Evolutionary conservation across 441 rosid species (phyloP).

Genomic region (Corymbia calophylla): DNA sequence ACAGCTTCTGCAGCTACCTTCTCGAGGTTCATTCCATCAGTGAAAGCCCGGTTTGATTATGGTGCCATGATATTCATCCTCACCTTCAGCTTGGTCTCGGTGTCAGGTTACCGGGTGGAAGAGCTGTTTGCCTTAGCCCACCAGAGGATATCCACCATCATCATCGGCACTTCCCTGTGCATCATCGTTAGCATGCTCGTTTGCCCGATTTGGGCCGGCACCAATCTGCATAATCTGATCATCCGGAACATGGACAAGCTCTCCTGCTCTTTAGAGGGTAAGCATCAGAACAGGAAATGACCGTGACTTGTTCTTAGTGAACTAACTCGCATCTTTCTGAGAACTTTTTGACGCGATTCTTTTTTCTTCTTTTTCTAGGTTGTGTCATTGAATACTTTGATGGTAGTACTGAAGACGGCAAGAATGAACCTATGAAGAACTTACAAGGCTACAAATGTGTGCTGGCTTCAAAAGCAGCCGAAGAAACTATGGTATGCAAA

Average conservation of each 20-base stretch:
- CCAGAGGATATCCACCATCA: slow-evolving; percentile 41
- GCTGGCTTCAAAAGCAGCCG: slow-evolving; percentile 53
- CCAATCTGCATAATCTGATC: slow-evolving; percentile 44
- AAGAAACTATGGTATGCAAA: slow-evolving; percentile 45
- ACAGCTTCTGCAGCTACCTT: slow-evolving; percentile 58
- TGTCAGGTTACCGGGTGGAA: slow-evolving; percentile 44
- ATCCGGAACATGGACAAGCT: slow-evolving; percentile 42
- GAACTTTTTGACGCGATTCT: background rate
- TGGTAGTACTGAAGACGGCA: slow-evolving; percentile 17
- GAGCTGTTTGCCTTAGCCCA: slow-evolving; percentile 37
- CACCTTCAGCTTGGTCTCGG: slow-evolving; percentile 55
- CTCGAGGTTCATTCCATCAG: slow-evolving; percentile 51
- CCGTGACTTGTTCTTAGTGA: background rate
- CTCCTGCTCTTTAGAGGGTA: slow-evolving; percentile 46
- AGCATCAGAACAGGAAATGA: background rate
- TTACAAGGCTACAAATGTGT: slow-evolving; percentile 41
- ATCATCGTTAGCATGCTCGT: slow-evolving; percentile 37
- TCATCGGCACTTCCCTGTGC: slow-evolving; percentile 47
- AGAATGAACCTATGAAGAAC: slow-evolving; percentile 9
- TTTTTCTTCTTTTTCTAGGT: slow-evolving; percentile 12
- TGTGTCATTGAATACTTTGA: slow-evolving; percentile 33
- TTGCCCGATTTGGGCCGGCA: slow-evolving; percentile 67
- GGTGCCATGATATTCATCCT: slow-evolving; percentile 64
- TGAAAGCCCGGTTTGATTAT: slow-evolving; percentile 56
- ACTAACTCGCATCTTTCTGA: background rate